Evolutionary conservation across 2,329 filamentous ascomycete genomes (phyloP), one percentile per base, ranked within the genome.

Genomic region (Epichloe aotearoae): DNA sequence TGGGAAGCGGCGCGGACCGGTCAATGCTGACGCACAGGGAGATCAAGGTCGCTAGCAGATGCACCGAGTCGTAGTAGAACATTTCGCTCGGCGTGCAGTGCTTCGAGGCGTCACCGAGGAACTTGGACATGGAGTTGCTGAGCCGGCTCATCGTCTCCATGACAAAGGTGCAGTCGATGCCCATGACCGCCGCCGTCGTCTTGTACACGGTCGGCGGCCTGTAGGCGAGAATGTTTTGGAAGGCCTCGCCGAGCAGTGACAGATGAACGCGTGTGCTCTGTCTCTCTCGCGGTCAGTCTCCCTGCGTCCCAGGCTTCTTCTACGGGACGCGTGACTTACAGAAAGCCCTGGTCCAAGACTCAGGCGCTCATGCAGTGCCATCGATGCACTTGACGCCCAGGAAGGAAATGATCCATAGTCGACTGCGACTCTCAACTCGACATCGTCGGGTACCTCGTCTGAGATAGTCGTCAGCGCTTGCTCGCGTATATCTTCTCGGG

Each of bases 331-430:
- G n/a, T 19, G 42, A 62, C 71, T 47, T 64, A 80, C 76, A 12
- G 75, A 75, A 39, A 72, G 70, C 1, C 65, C 63, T 3, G 78
- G 76, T 0, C 77, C 78, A 20, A 77, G 59, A n/a, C 70, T 64
- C 5, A 80, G 61, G 2, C 69, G 62, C 12, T 72, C 61, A 41
- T 74, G 66, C 2, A 77, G 62, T 0, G 72, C 65, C 0, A 62
- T 55, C 1, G 61, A 61, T 17, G 63, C 57, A 15, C 61, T 62
- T 39, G 65, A 69, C 41, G 71, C 70, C 53, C 75, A 69, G 15
- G 69, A 69, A 0, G 76, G 72, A 46, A 80, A 71, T 0, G 74
- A 73, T 1, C 72, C 72, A 45, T 76, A 75, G 60, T 80, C 76
- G 2, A 76, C 71, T 1, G 65, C 67, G 44, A 72, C 70, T 2